Evolutionary conservation across 2,329 filamentous ascomycete species (phyloP).

Genomic region (Pestalotiopsis sp.): DNA sequence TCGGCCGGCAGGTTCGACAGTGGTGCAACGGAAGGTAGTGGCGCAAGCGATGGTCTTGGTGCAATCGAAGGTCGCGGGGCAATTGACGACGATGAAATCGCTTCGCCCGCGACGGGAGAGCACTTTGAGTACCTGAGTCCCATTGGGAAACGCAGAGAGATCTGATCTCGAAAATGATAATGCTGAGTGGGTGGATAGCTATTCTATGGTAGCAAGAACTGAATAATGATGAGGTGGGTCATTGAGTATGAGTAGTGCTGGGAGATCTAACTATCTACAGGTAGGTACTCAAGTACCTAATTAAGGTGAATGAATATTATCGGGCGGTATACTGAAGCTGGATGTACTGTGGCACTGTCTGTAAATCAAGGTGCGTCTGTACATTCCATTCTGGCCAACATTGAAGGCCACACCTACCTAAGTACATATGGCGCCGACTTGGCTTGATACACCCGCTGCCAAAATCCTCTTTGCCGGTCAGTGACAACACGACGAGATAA

Average conservation of each 20-base stretch:
- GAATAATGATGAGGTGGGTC: neutral
- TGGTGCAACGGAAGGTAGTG: neutral
- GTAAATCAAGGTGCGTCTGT: neutral
- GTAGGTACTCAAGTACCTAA: neutral
- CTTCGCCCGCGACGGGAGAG: neutral
- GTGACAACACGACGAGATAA: neutral
- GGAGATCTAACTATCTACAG: neutral
- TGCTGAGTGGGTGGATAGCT: neutral
- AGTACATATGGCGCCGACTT: neutral
- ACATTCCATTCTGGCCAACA: neutral
- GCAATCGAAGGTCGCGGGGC: neutral
- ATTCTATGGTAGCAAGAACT: neutral
- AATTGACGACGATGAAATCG: neutral
- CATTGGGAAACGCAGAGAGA: neutral
- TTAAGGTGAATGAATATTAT: neutral
- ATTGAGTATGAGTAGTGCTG: neutral
- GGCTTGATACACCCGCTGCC: neutral
- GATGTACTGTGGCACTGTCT: neutral
- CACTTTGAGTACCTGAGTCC: neutral
- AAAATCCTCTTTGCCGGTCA: neutral
- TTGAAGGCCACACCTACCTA: neutral
- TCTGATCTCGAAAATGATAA: neutral
- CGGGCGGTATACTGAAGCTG: too few species aligned
- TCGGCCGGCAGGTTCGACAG: neutral
- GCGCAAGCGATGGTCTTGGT: neutral